Evolutionary conservation across 805 yeast species (phyloP).

Genomic region (Wickerhamomyces queroliae): DNA sequence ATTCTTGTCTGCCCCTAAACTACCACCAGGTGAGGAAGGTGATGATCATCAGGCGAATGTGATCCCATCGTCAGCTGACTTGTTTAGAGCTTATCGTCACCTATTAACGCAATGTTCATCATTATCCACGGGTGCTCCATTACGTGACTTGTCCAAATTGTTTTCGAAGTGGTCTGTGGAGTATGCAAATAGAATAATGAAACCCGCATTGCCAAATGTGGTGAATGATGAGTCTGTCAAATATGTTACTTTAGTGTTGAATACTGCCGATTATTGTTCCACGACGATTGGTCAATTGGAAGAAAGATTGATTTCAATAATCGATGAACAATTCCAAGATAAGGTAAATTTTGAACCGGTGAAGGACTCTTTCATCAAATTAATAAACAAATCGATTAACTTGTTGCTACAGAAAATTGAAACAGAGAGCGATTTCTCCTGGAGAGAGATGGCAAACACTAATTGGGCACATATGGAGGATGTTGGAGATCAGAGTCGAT

Average conservation of each 20-base stretch:
- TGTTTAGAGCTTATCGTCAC: conserved; percentile 73
- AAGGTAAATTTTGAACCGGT: conserved; percentile 44
- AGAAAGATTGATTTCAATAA: conserved; percentile 43
- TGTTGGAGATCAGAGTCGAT: conserved; percentile 71
- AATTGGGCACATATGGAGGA: conserved; percentile 64
- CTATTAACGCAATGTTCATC: conserved; percentile 64
- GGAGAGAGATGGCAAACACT: conserved; percentile 78
- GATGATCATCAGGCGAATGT: conserved; percentile 56
- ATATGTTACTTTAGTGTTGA: conserved; percentile 65
- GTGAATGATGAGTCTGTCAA: conserved; percentile 55
- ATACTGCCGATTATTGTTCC: conserved; percentile 87
- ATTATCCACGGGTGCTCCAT: conserved; percentile 37
- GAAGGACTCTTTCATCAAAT: conserved; percentile 48
- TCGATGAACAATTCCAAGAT: conserved; percentile 36
- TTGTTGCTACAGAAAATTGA: conserved; percentile 53
- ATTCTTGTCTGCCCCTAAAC: conserved; percentile 52
- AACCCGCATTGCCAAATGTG: conserved; percentile 41
- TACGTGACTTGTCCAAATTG: conserved; percentile 42
- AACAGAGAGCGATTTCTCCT: conserved; percentile 56
- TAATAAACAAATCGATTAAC: conserved; percentile 53
- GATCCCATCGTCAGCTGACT: conserved; percentile 79
- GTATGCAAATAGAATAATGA: conserved; percentile 47
- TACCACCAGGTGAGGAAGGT: conserved; percentile 39
- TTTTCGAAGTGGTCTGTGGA: conserved; percentile 63
- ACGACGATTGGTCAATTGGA: conserved; percentile 74